These are phyloP conservation scores for Abrus precatorius DNA, from an alignment of 306 rosid genomes.

Conservation along the genomic window DNA sequence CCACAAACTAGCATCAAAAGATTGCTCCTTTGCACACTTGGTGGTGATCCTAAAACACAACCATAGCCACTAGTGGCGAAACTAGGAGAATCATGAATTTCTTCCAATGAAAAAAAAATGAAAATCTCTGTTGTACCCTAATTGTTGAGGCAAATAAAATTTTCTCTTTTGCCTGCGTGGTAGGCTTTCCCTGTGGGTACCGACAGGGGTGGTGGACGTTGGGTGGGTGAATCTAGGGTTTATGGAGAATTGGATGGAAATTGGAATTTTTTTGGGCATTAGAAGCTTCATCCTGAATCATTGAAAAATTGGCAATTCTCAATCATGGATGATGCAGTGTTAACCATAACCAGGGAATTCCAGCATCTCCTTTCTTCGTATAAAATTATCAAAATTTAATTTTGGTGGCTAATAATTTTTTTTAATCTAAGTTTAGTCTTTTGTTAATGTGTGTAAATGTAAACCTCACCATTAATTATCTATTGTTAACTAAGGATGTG, in stretches of 20 bases:
- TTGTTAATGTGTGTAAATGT: no score
- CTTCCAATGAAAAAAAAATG: neutral
- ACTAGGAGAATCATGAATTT: conserved; percentile 9
- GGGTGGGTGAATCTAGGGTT: conserved; percentile 12
- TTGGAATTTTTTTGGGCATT: neutral
- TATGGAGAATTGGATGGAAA: neutral
- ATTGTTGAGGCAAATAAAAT: no score
- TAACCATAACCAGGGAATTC: neutral
- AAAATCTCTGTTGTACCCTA: no score
- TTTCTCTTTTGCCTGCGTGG: neutral
- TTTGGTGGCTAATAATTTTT: no score
- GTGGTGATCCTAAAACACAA: neutral
- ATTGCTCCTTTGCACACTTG: neutral
- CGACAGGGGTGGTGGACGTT: no score
- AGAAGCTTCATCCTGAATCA: neutral
- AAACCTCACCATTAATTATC: no score
- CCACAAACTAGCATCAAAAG: conserved; percentile 6
- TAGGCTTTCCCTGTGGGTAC: neutral
- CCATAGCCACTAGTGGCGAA: neutral
- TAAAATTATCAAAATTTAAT: no score
- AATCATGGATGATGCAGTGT: neutral
- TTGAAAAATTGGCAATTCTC: neutral
- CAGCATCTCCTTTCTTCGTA: no score
- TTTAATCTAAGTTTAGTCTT: no score
- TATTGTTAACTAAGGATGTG: no score